phyloP scores from a whole-genome alignment of 2,329 filamentous ascomycete species.

The Tricladium varicosporioides region DNA sequence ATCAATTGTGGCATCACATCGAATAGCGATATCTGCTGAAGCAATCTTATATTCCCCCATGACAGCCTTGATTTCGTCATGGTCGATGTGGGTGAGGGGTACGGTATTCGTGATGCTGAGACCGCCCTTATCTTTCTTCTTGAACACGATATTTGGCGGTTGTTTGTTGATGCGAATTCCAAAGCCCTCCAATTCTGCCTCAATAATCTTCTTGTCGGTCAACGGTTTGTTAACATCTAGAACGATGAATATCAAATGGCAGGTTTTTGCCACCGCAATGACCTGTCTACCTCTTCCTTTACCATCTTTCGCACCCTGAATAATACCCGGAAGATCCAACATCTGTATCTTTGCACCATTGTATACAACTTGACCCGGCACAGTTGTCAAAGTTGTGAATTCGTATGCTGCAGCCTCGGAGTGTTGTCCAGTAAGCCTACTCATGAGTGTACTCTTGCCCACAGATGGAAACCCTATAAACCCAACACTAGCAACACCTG shows the following conservation, averaged over 20 bases:
- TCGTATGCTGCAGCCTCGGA: constrained; percentile 97
- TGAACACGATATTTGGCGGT: constrained; percentile 98
- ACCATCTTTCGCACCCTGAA: constrained; percentile 96
- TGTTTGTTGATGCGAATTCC: constrained; percentile 97
- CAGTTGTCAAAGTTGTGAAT: constrained; percentile 96
- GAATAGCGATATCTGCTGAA: constrained; percentile 94
- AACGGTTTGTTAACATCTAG: constrained; percentile 98
- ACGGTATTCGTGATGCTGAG: constrained; percentile 95
- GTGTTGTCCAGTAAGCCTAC: constrained; percentile 87
- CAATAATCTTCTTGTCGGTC: constrained; percentile 94
- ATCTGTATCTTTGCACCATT: constrained; percentile 98
- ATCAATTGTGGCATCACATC: constrained; percentile 95
- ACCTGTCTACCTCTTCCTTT: constrained; percentile 97
- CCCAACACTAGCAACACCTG: constrained; percentile 93
- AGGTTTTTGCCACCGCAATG: constrained; percentile 98
- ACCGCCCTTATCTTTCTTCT: constrained; percentile 98
- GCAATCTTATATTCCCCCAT: constrained; percentile 97
- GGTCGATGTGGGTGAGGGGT: constrained; percentile 85
- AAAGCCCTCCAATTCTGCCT: constrained; percentile 92
- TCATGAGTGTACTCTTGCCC: constrained; percentile 98
- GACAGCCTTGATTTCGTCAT: constrained; percentile 96
- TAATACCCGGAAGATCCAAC: constrained; percentile 97
- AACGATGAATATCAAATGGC: constrained; percentile 97
- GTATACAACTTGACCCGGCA: constrained; percentile 92
- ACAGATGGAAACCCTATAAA: constrained; percentile 99